Conservation (phyloP, 495 filamentous ascomycete genomes). For the Jackrogersella multiformis region DNA sequence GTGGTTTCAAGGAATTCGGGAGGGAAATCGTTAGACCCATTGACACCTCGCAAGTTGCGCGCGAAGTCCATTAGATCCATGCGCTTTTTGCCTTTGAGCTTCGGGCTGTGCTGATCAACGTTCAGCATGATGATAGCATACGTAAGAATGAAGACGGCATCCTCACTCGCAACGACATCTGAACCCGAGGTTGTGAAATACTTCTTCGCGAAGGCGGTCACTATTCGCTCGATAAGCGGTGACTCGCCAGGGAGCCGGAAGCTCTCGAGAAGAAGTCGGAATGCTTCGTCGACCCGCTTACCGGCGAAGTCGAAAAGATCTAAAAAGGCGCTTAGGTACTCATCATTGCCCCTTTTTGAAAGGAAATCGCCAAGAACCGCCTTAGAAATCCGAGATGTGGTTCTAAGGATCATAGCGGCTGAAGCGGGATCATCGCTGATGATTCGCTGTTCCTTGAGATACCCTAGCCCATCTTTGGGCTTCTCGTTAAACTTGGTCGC, state of each 20-base stretch:
- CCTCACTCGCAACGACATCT: conserved; percentile 82
- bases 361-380: conserved; percentile 90
- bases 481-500: conserved; percentile 94
- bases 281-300: conserved; percentile 87
- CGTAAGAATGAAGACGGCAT: conserved; percentile 88
- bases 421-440: conserved; percentile 78
- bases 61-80: conserved; percentile 86
- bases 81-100: conserved; percentile 78
- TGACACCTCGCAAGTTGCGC: conserved; percentile 87
- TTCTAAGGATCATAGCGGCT: conserved; percentile 83
- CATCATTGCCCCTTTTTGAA: conserved; percentile 86
- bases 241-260: conserved; percentile 96
- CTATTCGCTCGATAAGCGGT: conserved; percentile 89
- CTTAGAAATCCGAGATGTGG: conserved; percentile 88
- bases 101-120: conserved; percentile 94
- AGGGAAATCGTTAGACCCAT: conserved; percentile 84
- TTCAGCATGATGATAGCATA: conserved; percentile 98
- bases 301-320: conserved; percentile 85
- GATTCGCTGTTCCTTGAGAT: conserved; percentile 81
- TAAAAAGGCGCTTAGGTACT: conserved; percentile 82
- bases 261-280: conserved; percentile 85
- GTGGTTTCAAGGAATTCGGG: conserved; percentile 87
- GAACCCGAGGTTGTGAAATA: conserved; percentile 79
- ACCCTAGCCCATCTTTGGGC: conserved; percentile 88
- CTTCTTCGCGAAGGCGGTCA: conserved; percentile 84